Evolutionary conservation across 352 stramenopile genomes (phyloP).

Genomic region (Phytopythium montanum): DNA sequence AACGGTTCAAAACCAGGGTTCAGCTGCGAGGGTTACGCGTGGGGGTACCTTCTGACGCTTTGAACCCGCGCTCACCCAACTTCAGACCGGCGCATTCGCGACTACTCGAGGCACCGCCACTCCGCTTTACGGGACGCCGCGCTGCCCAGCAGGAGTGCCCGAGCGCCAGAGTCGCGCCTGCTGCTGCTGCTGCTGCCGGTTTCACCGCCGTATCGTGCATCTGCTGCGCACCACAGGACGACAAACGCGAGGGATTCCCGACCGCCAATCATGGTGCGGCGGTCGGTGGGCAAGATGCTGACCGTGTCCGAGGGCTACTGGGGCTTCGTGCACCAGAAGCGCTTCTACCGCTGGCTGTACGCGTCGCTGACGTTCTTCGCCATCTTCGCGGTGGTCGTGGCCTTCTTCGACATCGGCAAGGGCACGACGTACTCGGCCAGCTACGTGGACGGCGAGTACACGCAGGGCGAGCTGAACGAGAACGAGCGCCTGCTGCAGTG

Average conservation of each 20-base stretch:
- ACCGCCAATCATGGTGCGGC: slow-evolving; percentile 41
- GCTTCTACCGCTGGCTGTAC: not conserved
- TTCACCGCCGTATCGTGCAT: not conserved
- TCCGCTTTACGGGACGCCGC: no score
- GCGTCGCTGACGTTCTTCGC: not conserved
- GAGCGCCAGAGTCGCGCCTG: not conserved
- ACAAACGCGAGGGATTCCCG: not conserved
- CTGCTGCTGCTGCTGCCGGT: not conserved
- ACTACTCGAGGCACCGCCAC: no score
- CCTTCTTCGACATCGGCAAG: not conserved
- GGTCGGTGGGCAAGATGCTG: slow-evolving; percentile 63
- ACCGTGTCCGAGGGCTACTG: slow-evolving; percentile 73
- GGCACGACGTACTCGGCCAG: not conserved
- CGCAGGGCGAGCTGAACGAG: slow-evolving; percentile 35
- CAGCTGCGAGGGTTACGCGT: no score
- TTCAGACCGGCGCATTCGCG: no score
- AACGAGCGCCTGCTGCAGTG: not conserved
- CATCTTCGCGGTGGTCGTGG: not conserved
- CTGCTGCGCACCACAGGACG: not conserved
- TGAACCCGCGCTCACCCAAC: not conserved
- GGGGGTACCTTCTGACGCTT: no score
- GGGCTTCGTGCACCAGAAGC: slow-evolving; percentile 20
- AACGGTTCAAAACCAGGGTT: not conserved
- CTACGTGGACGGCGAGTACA: slow-evolving; percentile 5
- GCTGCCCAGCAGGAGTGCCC: not conserved